These are phyloP conservation scores for Pisolithus orientalis DNA, from an alignment of 768 basidiomycete species.

Conservation along the genomic window DNA sequence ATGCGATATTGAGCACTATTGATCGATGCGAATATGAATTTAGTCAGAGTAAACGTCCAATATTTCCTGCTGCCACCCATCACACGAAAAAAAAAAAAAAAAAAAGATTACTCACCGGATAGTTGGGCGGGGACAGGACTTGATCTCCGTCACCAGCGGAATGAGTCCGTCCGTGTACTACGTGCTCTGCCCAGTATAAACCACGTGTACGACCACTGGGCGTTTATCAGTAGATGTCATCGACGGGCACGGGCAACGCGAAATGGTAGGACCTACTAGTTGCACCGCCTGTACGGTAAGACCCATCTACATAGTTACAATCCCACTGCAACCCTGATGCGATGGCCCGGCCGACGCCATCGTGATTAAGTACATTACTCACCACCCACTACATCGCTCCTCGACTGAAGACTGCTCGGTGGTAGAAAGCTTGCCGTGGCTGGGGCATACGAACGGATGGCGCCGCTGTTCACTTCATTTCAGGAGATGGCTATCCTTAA, in stretches of 20 bases:
- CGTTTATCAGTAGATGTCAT: slow-evolving; percentile 8
- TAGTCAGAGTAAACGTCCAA: neutral
- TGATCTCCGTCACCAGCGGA: slow-evolving; percentile 18
- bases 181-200: neutral
- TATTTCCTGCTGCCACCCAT: neutral
- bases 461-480: neutral
- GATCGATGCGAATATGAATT: neutral
- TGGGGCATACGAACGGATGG: neutral
- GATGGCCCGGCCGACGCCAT: neutral
- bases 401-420: too few relatives aligned
- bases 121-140: slow-evolving; percentile 2
- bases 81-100: too few relatives aligned
- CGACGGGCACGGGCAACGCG: slow-evolving; percentile 1
- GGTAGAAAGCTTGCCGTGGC: too few relatives aligned
- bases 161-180: neutral
- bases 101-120: slow-evolving; percentile 10
- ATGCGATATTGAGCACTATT: neutral
- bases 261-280: slow-evolving; percentile 1
- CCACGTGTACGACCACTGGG: slow-evolving; percentile 2
- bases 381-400: too few relatives aligned
- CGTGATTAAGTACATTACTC: neutral
- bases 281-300: slow-evolving; percentile 9
- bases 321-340: slow-evolving; percentile 4
- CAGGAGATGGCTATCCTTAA: neutral
- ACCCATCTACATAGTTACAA: neutral